phyloP scores from a whole-genome alignment of 2,329 filamentous ascomycete genomes.

The Chalaropsis ovoidea region DNA sequence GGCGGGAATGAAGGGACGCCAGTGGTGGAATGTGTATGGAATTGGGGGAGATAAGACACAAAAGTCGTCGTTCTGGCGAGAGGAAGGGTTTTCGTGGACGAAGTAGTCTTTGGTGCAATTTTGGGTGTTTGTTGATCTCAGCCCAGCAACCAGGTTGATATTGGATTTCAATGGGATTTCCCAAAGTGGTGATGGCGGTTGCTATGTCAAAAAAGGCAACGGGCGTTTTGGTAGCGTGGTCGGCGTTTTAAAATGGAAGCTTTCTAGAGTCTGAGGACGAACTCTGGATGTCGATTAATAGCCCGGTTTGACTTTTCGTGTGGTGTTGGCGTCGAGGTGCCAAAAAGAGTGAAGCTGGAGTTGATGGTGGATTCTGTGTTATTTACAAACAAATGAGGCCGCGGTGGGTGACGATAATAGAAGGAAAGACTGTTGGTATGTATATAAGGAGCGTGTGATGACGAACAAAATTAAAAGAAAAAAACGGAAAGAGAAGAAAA shows the following conservation, averaged over 20 bases:
- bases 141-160: not conserved
- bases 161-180: not conserved
- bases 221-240: constrained; percentile 22
- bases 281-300: not conserved
- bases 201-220: constrained; percentile 16
- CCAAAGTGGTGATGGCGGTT: constrained; percentile 7
- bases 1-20: constrained; percentile 8
- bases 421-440: not conserved
- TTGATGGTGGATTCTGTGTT: not conserved
- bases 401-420: not conserved
- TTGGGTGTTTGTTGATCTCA: not conserved
- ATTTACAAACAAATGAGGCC: not conserved
- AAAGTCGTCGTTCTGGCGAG: not conserved
- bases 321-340: not conserved
- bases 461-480: constrained; percentile 24
- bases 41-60: not conserved
- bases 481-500: constrained; percentile 15
- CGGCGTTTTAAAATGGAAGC: not conserved
- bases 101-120: not conserved
- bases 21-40: not conserved
- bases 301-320: not conserved
- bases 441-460: constrained; percentile 5
- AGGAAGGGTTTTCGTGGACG: not conserved
- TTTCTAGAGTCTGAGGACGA: not conserved
- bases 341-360: not conserved